These are phyloP conservation scores for Cryptosporidium viatorum DNA, from an alignment of 169 alveolate species.

Conservation along the genomic window DNA sequence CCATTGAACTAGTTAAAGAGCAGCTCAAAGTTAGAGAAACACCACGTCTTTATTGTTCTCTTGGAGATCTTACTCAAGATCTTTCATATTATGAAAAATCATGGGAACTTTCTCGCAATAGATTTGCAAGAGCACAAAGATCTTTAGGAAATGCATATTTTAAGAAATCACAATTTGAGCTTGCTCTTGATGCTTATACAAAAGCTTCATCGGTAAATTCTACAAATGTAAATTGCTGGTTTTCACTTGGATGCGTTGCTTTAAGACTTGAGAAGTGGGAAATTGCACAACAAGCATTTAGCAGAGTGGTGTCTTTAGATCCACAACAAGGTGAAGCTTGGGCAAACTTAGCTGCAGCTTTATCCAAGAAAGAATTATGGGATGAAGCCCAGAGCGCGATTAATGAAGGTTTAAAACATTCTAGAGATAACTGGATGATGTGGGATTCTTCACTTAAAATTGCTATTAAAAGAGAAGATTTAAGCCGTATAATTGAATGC, in stretches of 20 bases:
- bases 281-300: constrained; percentile 85
- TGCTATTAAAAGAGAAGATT: constrained; percentile 74
- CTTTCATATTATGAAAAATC: constrained; percentile 86
- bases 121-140: constrained; percentile 90
- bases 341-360: constrained; percentile 92
- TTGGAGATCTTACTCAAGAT: constrained; percentile 88
- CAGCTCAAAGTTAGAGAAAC: constrained; percentile 82
- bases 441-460: constrained; percentile 87
- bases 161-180: constrained; percentile 77
- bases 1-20: constrained; percentile 85
- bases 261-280: constrained; percentile 83
- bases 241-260: constrained; percentile 89
- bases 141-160: constrained; percentile 84
- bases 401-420: constrained; percentile 86
- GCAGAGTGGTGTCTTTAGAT: constrained; percentile 86
- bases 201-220: constrained; percentile 86
- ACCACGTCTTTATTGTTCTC: constrained; percentile 89
- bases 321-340: constrained; percentile 92
- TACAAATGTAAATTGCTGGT: constrained; percentile 89
- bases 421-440: constrained; percentile 89
- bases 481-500: constrained; percentile 52
- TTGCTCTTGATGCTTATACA: constrained; percentile 86
- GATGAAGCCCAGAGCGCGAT: constrained; percentile 88
- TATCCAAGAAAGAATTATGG: constrained; percentile 83
- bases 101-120: constrained; percentile 87